Conservation (phyloP, 352 stramenopile species). For the Lagenidium sp. region DNA sequence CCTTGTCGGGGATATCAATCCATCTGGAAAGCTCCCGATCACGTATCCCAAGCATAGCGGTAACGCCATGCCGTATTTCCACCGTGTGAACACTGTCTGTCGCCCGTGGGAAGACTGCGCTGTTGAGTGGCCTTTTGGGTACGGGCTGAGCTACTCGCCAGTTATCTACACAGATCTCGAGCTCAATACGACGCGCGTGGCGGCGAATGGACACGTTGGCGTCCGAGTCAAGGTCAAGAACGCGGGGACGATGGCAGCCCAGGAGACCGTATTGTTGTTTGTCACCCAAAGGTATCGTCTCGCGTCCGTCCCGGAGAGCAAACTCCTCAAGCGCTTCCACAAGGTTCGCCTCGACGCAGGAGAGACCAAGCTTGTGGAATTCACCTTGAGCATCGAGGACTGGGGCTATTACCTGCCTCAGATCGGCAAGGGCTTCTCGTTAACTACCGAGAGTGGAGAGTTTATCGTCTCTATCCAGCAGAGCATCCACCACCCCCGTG, state of each 20-base stretch:
- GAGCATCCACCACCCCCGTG: constrained; percentile 4
- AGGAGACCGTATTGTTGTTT: constrained; percentile 71
- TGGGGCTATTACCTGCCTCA: constrained; percentile 50
- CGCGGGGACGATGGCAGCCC: constrained; percentile 24
- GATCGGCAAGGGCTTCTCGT: constrained; percentile 30
- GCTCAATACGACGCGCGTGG: constrained; percentile 25
- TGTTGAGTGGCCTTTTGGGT: constrained; percentile 54
- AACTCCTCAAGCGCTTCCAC: constrained; percentile 67
- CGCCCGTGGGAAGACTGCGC: constrained; percentile 39
- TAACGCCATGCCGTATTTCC: constrained; percentile 56
- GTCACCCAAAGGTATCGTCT: constrained; percentile 40
- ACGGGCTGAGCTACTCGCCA: constrained; percentile 53
- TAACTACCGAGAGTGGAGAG: constrained; percentile 26
- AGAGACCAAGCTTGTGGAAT: constrained; percentile 23
- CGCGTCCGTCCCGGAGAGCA: constrained; percentile 48
- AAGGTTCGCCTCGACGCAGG: constrained; percentile 39
- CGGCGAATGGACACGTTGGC: constrained; percentile 18
- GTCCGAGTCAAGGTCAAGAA: constrained; percentile 63
- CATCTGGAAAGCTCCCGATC: constrained; percentile 66
- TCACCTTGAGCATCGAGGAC: constrained; percentile 28
- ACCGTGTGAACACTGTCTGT: constrained; percentile 54
- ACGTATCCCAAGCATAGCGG: constrained; percentile 52
- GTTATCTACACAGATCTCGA: constrained; percentile 52
- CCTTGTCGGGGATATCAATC: constrained; percentile 56
- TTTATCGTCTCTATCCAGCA: constrained; percentile 45